Base-by-base conservation (phyloP, 1,139 yeast genomes). In the Yamadazyma kanchanaburiensis region DNA sequence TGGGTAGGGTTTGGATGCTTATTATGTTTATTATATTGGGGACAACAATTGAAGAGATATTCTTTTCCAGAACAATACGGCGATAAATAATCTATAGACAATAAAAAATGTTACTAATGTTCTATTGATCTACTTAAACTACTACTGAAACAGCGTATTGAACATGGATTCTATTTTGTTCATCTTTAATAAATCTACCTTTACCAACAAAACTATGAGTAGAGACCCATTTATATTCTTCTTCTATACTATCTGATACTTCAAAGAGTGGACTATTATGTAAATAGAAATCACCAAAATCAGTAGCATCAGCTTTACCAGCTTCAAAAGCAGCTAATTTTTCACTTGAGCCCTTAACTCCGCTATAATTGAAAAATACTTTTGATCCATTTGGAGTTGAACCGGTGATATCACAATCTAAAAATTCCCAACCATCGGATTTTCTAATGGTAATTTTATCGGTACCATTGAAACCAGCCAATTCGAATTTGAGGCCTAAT, bases 141-240 rank as follows among this genome's bases (percentile, higher is more conserved):
- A 60, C 35, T 13, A 57, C 59, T 43, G 70, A 71, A 34, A 72
- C 53, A 39, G 58, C 60, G 55, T 75, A 76, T 51, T 76, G 80
- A 24, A 75, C 79, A 39, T 55, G 60, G 31, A 71, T 46, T 1
- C 24, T 41, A n/a, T 69, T 74, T 6, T 55, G 44, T 1, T 48
- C 53, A 35, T 64, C 70, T 48, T 77, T 64, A 23, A 68, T 48
- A 42, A 75, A 74, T 39, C 79, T 61, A 22, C 82, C 81, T 47
- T 65, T 70, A 22, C 79, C 81, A 23, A 72, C 26, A 30, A 74
- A 57, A 36, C 60, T 68, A 42, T 66, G 65, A 27, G 53, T 48
- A 25, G 55, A 40, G 11, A 66, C 64, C 82, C 82, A 76, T 31
- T 56, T 45, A 49, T 62, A 70, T 43, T 64, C 65, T 7, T 53